Percentiles rank a stretch among this genome's conserved stretches.
These are phyloP conservation scores for Podospora sp. DNA, from an alignment of 495 filamentous ascomycete genomes.

Conservation along the genomic window DNA sequence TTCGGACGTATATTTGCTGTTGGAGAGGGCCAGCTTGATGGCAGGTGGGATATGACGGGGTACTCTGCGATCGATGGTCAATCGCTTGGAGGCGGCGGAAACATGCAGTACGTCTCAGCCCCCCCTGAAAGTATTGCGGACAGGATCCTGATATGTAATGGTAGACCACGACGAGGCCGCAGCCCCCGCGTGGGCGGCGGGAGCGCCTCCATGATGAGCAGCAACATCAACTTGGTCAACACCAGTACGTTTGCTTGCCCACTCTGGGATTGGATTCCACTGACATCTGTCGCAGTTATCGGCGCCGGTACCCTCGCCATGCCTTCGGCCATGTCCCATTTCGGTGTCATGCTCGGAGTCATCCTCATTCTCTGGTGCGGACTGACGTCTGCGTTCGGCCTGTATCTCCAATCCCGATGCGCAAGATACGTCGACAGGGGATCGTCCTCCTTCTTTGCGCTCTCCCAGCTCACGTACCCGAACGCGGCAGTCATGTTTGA, in stretches of 20 bases:
- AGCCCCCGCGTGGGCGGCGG: slow-evolving; percentile 57
- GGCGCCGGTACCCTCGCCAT: slow-evolving; percentile 94
- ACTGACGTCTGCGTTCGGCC: slow-evolving; percentile 82
- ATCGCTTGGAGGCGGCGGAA: slow-evolving; percentile 34
- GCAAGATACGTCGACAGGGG: slow-evolving; percentile 89
- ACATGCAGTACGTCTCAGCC: slow-evolving; percentile 44
- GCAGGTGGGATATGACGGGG: slow-evolving; percentile 42
- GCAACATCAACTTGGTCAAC: slow-evolving; percentile 92
- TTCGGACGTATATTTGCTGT: neutral
- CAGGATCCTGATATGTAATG: neutral
- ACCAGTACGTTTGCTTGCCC: slow-evolving; percentile 60
- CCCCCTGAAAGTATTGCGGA: neutral
- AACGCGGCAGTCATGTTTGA: slow-evolving; percentile 96
- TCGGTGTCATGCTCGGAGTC: slow-evolving; percentile 81
- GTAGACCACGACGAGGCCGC: slow-evolving; percentile 38
- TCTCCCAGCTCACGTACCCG: slow-evolving; percentile 94
- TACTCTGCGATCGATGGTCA: slow-evolving; percentile 47
- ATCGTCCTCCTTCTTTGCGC: slow-evolving; percentile 78
- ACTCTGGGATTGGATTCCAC: neutral
- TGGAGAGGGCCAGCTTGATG: slow-evolving; percentile 4
- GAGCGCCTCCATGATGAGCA: slow-evolving; percentile 85
- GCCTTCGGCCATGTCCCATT: slow-evolving; percentile 89
- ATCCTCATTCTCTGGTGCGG: slow-evolving; percentile 91
- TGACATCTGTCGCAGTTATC: slow-evolving; percentile 62
- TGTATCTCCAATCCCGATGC: slow-evolving; percentile 93